Base-by-base conservation (phyloP, 2,329 filamentous ascomycete species). In the Calonectria honghensis region DNA sequence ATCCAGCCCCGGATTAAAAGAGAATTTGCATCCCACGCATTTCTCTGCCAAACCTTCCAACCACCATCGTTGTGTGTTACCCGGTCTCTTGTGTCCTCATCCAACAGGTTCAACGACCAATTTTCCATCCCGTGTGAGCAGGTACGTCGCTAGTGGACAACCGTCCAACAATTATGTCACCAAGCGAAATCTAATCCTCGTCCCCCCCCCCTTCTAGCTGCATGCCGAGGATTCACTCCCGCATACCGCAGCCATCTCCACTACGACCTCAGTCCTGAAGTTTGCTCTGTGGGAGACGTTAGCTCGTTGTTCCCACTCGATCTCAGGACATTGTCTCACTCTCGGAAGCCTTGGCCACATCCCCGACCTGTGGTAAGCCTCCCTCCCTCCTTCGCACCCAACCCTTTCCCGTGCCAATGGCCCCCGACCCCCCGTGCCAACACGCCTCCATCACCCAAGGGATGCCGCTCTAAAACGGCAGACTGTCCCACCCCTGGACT, bases 281-380 rank as follows among this genome's bases (percentile, higher is more conserved):
- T 83, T 85, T 86, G 83, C 82, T 84, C 83, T 82, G 88, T 90
- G 88, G 90, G 90, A 92, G 89, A 91, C 90, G 90, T 92, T 92
- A 89, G 86, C 89, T 92, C 90, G 90, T 90, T 89, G 87, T 88
- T 91, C 88, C 90, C 88, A 88, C 87, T 82, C 83, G 82, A 83
- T 84, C 83, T 86, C 84, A 87, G 87, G 86, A 87, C 87, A 77
- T 74, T 79, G 76, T 87, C 83, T 86, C 85, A 87, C 86, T 87
- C 86, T 87, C 84, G 84, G 84, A 85, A 84, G 84, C 84, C 86
- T 85, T 83, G 84, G 78, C 81, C 81, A 79, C 79, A 80, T 81
- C 79, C 79, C 82, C 79, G 82, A 88, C 84, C 84, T 73, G 85
- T 88, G 86, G 90, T 91, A 91, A 90, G 90, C 84, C 79, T 83